Evolutionary conservation across 371 early-diverging fungal species (phyloP).

Genomic region (Saksenaea vasiformis): DNA sequence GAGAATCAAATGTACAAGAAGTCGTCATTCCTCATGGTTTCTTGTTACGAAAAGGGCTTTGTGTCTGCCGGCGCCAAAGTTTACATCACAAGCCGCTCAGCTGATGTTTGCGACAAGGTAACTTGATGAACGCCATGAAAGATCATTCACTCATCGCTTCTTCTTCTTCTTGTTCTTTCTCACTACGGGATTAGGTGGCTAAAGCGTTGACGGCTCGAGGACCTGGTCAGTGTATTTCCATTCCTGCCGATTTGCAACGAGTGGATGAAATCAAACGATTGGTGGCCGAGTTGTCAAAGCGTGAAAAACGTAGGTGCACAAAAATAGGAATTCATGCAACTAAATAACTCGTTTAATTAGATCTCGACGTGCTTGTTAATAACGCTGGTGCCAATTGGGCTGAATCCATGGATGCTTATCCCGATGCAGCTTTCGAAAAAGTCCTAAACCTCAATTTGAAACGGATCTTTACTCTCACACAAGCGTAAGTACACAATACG

Average conservation of each 20-base stretch:
- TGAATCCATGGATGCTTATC: slow-evolving; percentile 56
- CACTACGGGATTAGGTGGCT: slow-evolving; percentile 34
- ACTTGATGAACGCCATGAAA: background rate
- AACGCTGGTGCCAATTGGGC: slow-evolving; percentile 82
- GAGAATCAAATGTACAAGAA: background rate
- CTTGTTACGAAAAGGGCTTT: slow-evolving; percentile 49
- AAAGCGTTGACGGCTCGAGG: slow-evolving; percentile 56
- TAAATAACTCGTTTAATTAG: slow-evolving; percentile 24
- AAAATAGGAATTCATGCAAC: background rate
- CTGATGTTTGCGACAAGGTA: slow-evolving; percentile 60
- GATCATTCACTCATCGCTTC: background rate
- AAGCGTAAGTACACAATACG: slow-evolving; percentile 54
- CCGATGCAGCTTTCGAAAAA: slow-evolving; percentile 71
- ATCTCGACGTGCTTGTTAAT: slow-evolving; percentile 83
- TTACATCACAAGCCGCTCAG: slow-evolving; percentile 73
- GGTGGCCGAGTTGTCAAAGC: slow-evolving; percentile 54
- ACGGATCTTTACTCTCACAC: slow-evolving; percentile 79
- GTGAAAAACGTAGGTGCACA: slow-evolving; percentile 57
- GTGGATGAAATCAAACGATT: slow-evolving; percentile 58
- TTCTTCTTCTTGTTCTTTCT: no score
- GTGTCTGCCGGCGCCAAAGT: slow-evolving; percentile 77
- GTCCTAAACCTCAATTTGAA: slow-evolving; percentile 86
- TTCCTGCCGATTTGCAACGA: slow-evolving; percentile 79
- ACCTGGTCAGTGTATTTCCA: slow-evolving; percentile 70
- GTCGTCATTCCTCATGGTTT: background rate